Percentiles rank a stretch among this genome's conserved stretches.
Conservation (phyloP, 805 yeast species). For the Nakazawaea molendinolei region DNA sequence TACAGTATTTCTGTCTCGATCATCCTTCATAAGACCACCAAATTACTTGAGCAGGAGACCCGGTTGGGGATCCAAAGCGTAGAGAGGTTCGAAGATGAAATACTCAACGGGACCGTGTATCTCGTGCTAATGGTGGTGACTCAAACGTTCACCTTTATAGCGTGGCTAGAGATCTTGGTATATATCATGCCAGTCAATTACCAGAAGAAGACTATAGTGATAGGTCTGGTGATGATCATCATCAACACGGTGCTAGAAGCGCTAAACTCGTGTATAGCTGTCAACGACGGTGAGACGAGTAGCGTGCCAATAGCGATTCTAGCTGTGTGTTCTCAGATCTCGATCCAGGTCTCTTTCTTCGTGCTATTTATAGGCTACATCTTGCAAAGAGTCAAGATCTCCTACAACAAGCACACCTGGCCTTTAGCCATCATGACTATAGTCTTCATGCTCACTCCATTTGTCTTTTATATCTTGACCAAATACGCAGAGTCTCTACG, state of each 20-base stretch:
- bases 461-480: slow-evolving; percentile 23
- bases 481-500: slow-evolving; percentile 30
- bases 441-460: slow-evolving; percentile 29
- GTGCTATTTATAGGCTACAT: slow-evolving; percentile 4
- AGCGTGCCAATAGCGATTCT: slow-evolving; percentile 1
- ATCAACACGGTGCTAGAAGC: slow-evolving; percentile 21
- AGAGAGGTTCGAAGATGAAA: slow-evolving; percentile 27
- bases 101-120: slow-evolving; percentile 31
- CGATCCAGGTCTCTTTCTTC: slow-evolving; percentile 7
- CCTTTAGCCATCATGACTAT: slow-evolving; percentile 39
- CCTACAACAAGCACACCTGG: slow-evolving; percentile 39
- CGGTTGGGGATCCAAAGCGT: slow-evolving; percentile 47
- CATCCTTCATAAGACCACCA: slow-evolving; percentile 38
- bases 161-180: slow-evolving; percentile 46
- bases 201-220: slow-evolving; percentile 21
- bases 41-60: slow-evolving; percentile 44
- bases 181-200: slow-evolving; percentile 28
- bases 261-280: slow-evolving; percentile 15
- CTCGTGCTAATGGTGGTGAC: slow-evolving; percentile 34
- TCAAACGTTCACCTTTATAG: slow-evolving; percentile 39
- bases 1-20: slow-evolving; percentile 50
- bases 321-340: slow-evolving; percentile 4
- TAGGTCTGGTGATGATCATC: slow-evolving; percentile 26
- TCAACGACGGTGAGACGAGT: slow-evolving; percentile 10
- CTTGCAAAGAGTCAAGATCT: slow-evolving; percentile 20